Conservation (phyloP, 352 stramenopile species). For the Globisporangium abappressorium region DNA sequence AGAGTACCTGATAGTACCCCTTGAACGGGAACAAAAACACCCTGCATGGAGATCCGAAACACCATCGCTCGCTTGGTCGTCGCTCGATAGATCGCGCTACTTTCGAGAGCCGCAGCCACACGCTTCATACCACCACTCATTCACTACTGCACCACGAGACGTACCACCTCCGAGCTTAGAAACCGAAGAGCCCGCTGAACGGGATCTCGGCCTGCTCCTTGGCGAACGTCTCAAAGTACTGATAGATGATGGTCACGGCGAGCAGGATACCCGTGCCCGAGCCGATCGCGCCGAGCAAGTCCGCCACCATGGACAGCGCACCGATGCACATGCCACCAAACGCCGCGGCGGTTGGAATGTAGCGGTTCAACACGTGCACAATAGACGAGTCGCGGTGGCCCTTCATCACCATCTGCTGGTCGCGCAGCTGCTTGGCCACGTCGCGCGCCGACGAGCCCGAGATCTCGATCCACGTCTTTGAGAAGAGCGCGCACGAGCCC, state of each 20-base stretch:
- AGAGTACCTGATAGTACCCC: conserved; percentile 81
- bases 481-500: conserved; percentile 98
- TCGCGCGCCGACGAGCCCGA: conserved; percentile 96
- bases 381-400: conserved; percentile 97
- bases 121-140: neutral
- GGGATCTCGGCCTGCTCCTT: conserved; percentile 91
- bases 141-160: neutral
- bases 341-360: conserved; percentile 98
- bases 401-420: conserved; percentile 99
- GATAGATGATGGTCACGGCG: conserved; percentile 99
- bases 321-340: conserved; percentile 99
- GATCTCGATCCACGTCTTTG: conserved; percentile 99
- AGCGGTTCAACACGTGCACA: conserved; percentile 98
- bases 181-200: conserved; percentile 77
- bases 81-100: conserved; percentile 3
- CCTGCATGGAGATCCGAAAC: conserved; percentile 40
- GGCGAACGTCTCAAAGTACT: conserved; percentile 98
- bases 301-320: conserved; percentile 97
- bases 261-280: conserved; percentile 99
- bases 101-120: conserved; percentile 2
- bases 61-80: neutral
- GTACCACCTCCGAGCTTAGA: conserved; percentile 44
- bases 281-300: conserved; percentile 98
- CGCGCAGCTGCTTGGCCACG: conserved; percentile 98
- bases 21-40: conserved; percentile 83